A percentile compares a stretch with the other conserved stretches of the same genome.
These are phyloP conservation scores for Lepidium sativum DNA, from an alignment of 345 rosid species.

Conservation along the genomic window DNA sequence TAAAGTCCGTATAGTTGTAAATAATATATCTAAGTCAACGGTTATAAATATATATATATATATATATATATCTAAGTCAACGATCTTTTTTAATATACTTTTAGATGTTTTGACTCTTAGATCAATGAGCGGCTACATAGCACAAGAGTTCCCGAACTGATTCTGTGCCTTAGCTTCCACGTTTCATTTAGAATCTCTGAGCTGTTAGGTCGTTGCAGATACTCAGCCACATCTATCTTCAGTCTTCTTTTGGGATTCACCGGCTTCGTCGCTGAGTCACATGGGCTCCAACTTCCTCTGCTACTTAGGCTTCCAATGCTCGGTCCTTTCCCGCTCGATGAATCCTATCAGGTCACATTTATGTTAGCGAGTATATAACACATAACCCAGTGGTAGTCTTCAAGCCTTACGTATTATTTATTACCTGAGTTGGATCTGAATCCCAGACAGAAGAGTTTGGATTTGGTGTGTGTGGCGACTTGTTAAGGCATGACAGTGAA, in stretches of 20 bases:
- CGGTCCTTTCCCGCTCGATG: slow-evolving; percentile 30
- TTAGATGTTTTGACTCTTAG: too few species aligned
- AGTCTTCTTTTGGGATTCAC: slow-evolving; percentile 28
- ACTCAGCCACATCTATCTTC: slow-evolving; percentile 45
- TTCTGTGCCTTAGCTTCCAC: slow-evolving; percentile 63
- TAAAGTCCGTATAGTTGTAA: too few species aligned
- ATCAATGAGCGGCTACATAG: slow-evolving; percentile 41
- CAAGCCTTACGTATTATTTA: background rate
- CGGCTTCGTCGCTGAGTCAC: slow-evolving; percentile 20
- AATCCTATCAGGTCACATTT: slow-evolving; percentile 32
- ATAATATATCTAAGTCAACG: too few species aligned
- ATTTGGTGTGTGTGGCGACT: slow-evolving; percentile 22
- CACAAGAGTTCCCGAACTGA: slow-evolving; percentile 55
- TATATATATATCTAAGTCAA: too few species aligned
- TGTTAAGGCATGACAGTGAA: slow-evolving; percentile 28
- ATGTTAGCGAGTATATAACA: background rate
- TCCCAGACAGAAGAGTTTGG: slow-evolving; percentile 31
- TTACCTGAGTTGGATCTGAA: slow-evolving; percentile 28
- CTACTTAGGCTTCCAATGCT: slow-evolving; percentile 49
- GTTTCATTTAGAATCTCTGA: slow-evolving; percentile 52
- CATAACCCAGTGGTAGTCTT: background rate
- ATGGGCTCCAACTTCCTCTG: slow-evolving; percentile 77
- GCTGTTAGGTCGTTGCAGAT: slow-evolving; percentile 41
- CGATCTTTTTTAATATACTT: too few species aligned
- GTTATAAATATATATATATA: too few species aligned